Evolutionary conservation across 2,329 filamentous ascomycete species (phyloP).

Genomic region (Ophiocordyceps camponoti-leonardi): DNA sequence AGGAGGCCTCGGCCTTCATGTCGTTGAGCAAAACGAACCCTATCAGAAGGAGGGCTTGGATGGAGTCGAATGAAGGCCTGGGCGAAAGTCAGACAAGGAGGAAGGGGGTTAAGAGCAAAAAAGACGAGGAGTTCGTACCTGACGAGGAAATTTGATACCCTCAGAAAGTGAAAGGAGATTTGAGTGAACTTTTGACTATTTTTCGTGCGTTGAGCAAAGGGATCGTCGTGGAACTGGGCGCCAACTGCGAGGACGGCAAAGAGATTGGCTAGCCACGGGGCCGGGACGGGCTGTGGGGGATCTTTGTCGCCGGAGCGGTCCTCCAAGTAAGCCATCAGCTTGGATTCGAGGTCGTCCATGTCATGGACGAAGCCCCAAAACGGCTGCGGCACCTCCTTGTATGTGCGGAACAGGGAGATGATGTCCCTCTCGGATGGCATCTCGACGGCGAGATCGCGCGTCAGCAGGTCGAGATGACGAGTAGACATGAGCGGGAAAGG

Average conservation of each 20-base stretch:
- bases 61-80: slow-evolving; percentile 46
- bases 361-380: slow-evolving; percentile 54
- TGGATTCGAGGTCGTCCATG: slow-evolving; percentile 47
- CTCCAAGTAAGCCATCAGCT: slow-evolving; percentile 47
- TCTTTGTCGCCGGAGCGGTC: slow-evolving; percentile 32
- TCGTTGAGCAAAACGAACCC: slow-evolving; percentile 49
- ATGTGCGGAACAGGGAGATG: slow-evolving; percentile 44
- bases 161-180: slow-evolving; percentile 47
- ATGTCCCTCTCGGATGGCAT: slow-evolving; percentile 48
- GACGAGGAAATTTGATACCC: slow-evolving; percentile 45
- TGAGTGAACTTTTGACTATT: slow-evolving; percentile 45
- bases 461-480: slow-evolving; percentile 40
- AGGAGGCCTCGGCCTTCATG: slow-evolving; percentile 53
- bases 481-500: slow-evolving; percentile 52
- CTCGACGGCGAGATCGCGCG: slow-evolving; percentile 41
- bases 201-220: slow-evolving; percentile 42
- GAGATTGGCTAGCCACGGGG: slow-evolving; percentile 48
- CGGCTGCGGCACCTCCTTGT: slow-evolving; percentile 49
- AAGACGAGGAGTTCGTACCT: slow-evolving; percentile 18
- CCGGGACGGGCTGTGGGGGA: slow-evolving; percentile 34
- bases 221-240: slow-evolving; percentile 46
- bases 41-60: slow-evolving; percentile 45
- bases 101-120: neutral
- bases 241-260: slow-evolving; percentile 49
- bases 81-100: neutral